These are phyloP conservation scores for Lentinula aciculospora DNA, from an alignment of 768 basidiomycete species.

Conservation along the genomic window DNA sequence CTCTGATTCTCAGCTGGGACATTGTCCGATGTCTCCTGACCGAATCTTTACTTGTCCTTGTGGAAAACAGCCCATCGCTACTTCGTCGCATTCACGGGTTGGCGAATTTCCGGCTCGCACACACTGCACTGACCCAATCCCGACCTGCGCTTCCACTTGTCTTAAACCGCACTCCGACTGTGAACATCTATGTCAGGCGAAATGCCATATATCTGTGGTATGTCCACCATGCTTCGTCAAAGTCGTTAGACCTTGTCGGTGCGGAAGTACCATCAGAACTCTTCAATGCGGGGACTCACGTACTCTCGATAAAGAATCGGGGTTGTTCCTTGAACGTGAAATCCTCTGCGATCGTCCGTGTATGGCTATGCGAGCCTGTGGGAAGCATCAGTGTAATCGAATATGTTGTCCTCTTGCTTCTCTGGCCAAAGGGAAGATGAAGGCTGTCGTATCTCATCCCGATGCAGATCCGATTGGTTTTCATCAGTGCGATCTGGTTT, in stretches of 20 bases:
- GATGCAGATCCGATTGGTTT: constrained; percentile 61
- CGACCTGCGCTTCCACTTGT: constrained; percentile 71
- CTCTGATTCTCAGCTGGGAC: constrained; percentile 31
- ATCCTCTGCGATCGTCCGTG: constrained; percentile 82
- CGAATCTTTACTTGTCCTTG: constrained; percentile 77
- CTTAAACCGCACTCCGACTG: constrained; percentile 60
- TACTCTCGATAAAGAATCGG: constrained; percentile 16
- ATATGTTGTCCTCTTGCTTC: constrained; percentile 87
- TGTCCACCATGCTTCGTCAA: constrained; percentile 77
- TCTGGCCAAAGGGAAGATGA: constrained; percentile 58
- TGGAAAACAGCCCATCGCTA: constrained; percentile 50
- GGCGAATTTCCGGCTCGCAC: constrained; percentile 35
- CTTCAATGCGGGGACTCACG: constrained; percentile 50
- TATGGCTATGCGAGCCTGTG: constrained; percentile 72
- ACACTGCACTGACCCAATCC: constrained; percentile 70
- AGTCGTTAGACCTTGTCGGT: constrained; percentile 79
- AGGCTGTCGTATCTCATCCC: constrained; percentile 24
- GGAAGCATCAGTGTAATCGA: constrained; percentile 79
- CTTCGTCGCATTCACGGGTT: constrained; percentile 23
- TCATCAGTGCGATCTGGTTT: constrained; percentile 82
- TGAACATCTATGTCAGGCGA: constrained; percentile 61
- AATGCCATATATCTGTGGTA: constrained; percentile 64
- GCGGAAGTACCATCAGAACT: constrained; percentile 60
- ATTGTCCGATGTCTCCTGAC: constrained; percentile 71
- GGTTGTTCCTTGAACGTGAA: constrained; percentile 32